These are phyloP conservation scores for Hymenoscyphus occultus DNA, from an alignment of 2,329 filamentous ascomycete species.

Conservation along the genomic window DNA sequence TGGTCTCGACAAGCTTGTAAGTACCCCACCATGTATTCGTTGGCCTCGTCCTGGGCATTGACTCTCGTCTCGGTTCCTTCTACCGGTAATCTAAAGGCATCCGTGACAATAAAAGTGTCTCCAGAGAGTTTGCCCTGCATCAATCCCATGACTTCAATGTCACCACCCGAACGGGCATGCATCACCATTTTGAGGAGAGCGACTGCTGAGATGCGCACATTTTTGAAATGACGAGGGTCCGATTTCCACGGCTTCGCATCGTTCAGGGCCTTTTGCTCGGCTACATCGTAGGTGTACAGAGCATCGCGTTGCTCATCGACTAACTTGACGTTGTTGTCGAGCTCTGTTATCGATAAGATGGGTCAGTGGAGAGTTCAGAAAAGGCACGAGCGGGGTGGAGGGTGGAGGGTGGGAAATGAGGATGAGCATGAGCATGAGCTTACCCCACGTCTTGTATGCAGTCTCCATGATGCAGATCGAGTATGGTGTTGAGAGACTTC, in stretches of 20 bases:
- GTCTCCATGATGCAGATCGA: slow-evolving; percentile 45
- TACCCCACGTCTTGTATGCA: slow-evolving; percentile 61
- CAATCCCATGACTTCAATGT: slow-evolving; percentile 92
- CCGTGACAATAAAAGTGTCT: slow-evolving; percentile 85
- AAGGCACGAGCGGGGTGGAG: slow-evolving; percentile 19
- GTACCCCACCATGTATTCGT: slow-evolving; percentile 95
- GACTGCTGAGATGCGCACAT: slow-evolving; percentile 88
- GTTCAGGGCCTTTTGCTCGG: slow-evolving; percentile 64
- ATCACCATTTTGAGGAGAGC: slow-evolving; percentile 98
- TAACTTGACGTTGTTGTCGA: slow-evolving; percentile 80
- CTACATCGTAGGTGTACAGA: slow-evolving; percentile 78
- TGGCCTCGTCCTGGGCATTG: slow-evolving; percentile 91
- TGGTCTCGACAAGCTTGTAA: slow-evolving; percentile 71
- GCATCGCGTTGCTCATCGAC: slow-evolving; percentile 86
- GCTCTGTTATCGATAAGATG: slow-evolving; percentile 55
- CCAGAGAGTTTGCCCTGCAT: slow-evolving; percentile 94
- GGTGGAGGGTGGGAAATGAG: neutral
- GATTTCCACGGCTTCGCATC: slow-evolving; percentile 69
- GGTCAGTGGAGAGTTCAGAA: slow-evolving; percentile 17
- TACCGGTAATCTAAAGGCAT: slow-evolving; percentile 89
- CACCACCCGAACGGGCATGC: slow-evolving; percentile 93
- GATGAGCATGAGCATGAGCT: slow-evolving; percentile 26
- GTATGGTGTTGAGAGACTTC: neutral
- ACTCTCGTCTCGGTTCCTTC: slow-evolving; percentile 98
- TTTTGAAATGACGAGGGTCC: slow-evolving; percentile 85